These are phyloP conservation scores for Puccinia triticina DNA, from an alignment of 1,284 basidiomycete species.

Conservation along the genomic window DNA sequence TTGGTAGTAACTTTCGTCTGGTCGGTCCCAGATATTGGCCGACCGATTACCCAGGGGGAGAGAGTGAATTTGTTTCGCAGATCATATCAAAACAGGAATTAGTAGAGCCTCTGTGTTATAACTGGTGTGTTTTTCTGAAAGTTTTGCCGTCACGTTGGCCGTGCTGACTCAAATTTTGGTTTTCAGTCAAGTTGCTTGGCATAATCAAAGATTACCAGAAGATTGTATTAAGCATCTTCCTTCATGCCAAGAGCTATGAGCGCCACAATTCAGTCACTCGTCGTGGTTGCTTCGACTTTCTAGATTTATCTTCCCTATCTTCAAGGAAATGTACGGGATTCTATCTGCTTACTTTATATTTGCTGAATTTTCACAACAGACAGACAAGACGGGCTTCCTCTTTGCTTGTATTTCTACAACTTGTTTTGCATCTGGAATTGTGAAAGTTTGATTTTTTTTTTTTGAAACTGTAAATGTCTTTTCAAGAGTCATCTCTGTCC, in stretches of 20 bases:
- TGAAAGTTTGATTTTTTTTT: neutral
- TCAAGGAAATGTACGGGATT: neutral
- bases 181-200: slow-evolving; percentile 41
- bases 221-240: slow-evolving; percentile 29
- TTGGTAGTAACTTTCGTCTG: slow-evolving; percentile 31
- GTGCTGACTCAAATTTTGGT: neutral
- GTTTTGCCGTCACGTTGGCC: neutral
- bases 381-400: no score
- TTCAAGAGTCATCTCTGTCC: neutral
- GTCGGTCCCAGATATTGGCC: slow-evolving; percentile 46
- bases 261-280: neutral
- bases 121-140: slow-evolving; percentile 25
- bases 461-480: neutral
- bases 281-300: neutral
- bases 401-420: neutral
- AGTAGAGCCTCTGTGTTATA: slow-evolving; percentile 43
- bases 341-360: no score
- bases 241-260: slow-evolving; percentile 36
- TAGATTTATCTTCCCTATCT: neutral
- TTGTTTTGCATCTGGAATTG: neutral
- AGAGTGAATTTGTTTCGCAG: slow-evolving; percentile 41
- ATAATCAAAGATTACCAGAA: slow-evolving; percentile 32
- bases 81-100: slow-evolving; percentile 31
- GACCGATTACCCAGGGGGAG: slow-evolving; percentile 44
- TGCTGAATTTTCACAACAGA: no score